Base-by-base conservation (phyloP, 192 early-diverging fungal species). In the Coemansia sp. region DNA sequence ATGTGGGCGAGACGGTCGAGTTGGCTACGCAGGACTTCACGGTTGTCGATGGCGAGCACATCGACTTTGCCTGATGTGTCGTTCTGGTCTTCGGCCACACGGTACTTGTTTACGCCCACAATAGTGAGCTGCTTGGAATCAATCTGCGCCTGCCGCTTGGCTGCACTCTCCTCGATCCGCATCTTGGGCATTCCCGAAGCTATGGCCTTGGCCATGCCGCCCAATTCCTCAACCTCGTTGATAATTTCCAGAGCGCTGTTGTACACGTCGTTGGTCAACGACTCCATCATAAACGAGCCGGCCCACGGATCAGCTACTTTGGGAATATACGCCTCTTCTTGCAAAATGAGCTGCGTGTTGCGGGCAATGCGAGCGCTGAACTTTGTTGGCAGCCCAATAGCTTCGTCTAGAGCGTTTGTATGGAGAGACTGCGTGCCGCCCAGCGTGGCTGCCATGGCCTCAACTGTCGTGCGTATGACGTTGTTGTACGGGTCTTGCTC, bases 401-500 rank as follows among this genome's bases (percentile, higher is more conserved):
- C 93, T 69, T 94, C 93, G 68, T 94, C 93, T 54, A 93, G 84
- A 8, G 93, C 88, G 71, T 94, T 94, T n/a, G 92, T 94, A 68
- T 94, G 92, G 50, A 94, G 69, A n/a, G 92, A 93, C 82, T 94
- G 93, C 1, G 93, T 94, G 57, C 93, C 92, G 52, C 93, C 93
- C 38, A 94, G 78, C 1, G 89, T 91, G n/a, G 93, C 92, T 6
- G 93, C 92, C 90, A 94, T 92, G 24, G 93, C 93, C 74, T 94
- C 93, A 22, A 94, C 79, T 8, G 92, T 93, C 0, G 93, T 93
- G 48, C 93, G 84, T 47, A 94, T 85, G 8, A 94, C 88, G 69
- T 94, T 94, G 82, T 93, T 94, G 73, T 93, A 93, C 13, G 92
- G 93, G 61, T 94, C 92, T 70, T 94, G 93, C 69, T 93, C 92